A percentile compares a stretch with the other conserved stretches of the same genome.
These are phyloP conservation scores for Xerocomellus intermedius DNA, from an alignment of 768 basidiomycete genomes.

Conservation along the genomic window DNA sequence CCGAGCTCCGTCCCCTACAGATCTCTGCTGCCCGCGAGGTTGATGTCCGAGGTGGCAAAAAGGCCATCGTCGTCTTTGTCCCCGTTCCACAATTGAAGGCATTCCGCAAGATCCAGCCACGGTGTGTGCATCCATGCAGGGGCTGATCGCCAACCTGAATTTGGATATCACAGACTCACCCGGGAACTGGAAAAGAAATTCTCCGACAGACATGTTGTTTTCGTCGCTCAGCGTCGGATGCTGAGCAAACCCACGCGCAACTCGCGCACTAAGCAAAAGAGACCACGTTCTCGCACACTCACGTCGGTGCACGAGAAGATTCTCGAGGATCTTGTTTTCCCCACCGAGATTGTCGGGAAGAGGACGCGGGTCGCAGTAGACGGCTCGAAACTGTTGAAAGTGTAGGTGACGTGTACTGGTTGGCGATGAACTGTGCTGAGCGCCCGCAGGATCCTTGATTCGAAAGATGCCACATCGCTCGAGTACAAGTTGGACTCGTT, in stretches of 20 bases:
- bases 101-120: constrained; percentile 96
- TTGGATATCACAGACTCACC: constrained; percentile 67
- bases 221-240: constrained; percentile 98
- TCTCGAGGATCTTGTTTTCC: constrained; percentile 98
- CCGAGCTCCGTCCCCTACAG: constrained; percentile 91
- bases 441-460: constrained; percentile 80
- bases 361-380: constrained; percentile 91
- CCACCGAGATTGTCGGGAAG: constrained; percentile 99
- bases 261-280: constrained; percentile 91
- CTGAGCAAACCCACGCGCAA: constrained; percentile 95
- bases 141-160: constrained; percentile 6
- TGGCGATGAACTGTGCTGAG: constrained; percentile 15
- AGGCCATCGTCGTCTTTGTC: constrained; percentile 98
- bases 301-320: constrained; percentile 98
- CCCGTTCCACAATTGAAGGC: constrained; percentile 97
- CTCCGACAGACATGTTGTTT: constrained; percentile 98
- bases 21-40: constrained; percentile 99
- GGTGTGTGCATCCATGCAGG: constrained; percentile 44
- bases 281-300: constrained; percentile 94
- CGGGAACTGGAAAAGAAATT: constrained; percentile 99
- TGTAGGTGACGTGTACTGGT: constrained; percentile 59
- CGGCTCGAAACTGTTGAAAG: constrained; percentile 94
- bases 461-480: constrained; percentile 95
- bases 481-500: constrained; percentile 99
- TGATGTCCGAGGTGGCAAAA: constrained; percentile 98